These are phyloP conservation scores for Castanopsis chinensis DNA, from an alignment of 306 rosid species.

Conservation along the genomic window DNA sequence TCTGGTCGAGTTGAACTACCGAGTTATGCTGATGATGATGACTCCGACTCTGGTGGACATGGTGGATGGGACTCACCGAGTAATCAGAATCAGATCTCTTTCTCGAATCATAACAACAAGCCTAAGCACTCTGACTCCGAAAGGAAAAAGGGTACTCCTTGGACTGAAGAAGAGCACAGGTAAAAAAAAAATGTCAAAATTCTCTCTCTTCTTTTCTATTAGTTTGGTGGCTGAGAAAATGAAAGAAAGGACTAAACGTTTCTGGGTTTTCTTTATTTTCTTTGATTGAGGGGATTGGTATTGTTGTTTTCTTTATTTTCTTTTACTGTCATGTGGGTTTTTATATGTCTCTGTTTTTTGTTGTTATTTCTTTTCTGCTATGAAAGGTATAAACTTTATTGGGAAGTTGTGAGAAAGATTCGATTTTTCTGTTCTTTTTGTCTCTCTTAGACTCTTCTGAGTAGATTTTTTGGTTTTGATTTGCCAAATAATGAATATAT, in stretches of 20 bases:
- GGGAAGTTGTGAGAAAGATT: too few relatives aligned
- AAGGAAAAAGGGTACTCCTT: conserved; percentile 85
- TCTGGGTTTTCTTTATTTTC: background rate
- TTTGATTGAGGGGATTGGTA: background rate
- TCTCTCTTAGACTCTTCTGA: background rate
- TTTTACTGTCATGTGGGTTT: too few relatives aligned
- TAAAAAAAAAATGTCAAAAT: background rate
- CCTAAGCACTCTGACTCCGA: conserved; percentile 44
- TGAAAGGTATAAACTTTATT: too few relatives aligned
- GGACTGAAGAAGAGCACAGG: conserved; percentile 93
- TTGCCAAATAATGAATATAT: too few relatives aligned
- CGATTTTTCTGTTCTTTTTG: too few relatives aligned
- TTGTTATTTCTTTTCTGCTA: too few relatives aligned
- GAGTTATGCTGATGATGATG: conserved; percentile 64
- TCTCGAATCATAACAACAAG: conserved; percentile 38
- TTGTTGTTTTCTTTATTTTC: background rate
- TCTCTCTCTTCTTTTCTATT: too few relatives aligned
- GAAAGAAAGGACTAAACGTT: background rate
- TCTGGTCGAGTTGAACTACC: conserved; percentile 76
- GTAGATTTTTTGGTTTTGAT: background rate
- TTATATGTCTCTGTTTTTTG: too few relatives aligned
- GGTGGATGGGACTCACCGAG: conserved; percentile 51
- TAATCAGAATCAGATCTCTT: conserved; percentile 34
- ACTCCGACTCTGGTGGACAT: conserved; percentile 16
- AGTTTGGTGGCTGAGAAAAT: background rate